These are phyloP conservation scores for Linnemannia exigua DNA, from an alignment of 192 early-diverging fungal genomes.

Conservation along the genomic window DNA sequence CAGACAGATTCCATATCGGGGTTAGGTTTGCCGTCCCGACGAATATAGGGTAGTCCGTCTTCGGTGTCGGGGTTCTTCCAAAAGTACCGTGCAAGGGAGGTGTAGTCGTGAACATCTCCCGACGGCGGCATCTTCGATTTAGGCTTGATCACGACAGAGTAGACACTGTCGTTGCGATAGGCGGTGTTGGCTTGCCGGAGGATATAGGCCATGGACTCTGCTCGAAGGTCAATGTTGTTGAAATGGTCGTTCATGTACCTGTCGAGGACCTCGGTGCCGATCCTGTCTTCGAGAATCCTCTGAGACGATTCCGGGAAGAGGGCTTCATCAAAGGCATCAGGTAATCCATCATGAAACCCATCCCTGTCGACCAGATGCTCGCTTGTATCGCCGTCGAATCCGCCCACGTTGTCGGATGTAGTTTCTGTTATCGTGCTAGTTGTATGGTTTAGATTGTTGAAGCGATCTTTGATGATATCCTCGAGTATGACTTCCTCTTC, in stretches of 20 bases:
- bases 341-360: constrained; percentile 23
- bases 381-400: neutral
- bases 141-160: constrained; percentile 67
- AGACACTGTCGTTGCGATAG: constrained; percentile 56
- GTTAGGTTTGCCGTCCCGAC: constrained; percentile 64
- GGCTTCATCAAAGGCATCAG: constrained; percentile 25
- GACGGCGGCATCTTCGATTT: constrained; percentile 57
- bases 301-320: constrained; percentile 22
- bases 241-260: constrained; percentile 11
- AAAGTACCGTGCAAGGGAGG: constrained; percentile 70
- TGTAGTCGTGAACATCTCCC: constrained; percentile 67
- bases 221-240: neutral
- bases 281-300: constrained; percentile 21
- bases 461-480: neutral
- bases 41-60: constrained; percentile 64
- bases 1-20: constrained; percentile 63
- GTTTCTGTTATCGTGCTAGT: neutral
- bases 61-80: constrained; percentile 61
- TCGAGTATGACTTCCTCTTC: constrained; percentile 3
- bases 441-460: neutral
- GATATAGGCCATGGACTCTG: constrained; percentile 23
- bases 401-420: neutral
- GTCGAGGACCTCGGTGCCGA: constrained; percentile 17
- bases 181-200: constrained; percentile 52
- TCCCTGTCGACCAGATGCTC: neutral